A percentile compares a stretch with the other conserved stretches of the same genome.
Conservation (phyloP, 805 yeast species). For the Nakazawaea wyomingensis region DNA sequence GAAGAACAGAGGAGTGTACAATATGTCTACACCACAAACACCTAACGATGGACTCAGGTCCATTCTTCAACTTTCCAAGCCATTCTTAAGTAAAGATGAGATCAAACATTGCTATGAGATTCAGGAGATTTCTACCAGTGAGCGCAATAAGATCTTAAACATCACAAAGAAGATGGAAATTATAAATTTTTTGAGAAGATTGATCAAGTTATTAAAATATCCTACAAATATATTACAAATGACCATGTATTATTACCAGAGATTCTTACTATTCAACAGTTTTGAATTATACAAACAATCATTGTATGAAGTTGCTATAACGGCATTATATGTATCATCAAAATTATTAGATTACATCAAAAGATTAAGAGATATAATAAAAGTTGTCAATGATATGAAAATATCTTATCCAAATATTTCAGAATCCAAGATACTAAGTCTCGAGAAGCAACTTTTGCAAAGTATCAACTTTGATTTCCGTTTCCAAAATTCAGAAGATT, state of each 20-base stretch:
- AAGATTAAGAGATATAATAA: constrained; percentile 58
- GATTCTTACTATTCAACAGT: constrained; percentile 60
- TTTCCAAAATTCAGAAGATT: constrained; percentile 59
- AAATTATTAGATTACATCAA: constrained; percentile 84
- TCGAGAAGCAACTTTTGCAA: constrained; percentile 74
- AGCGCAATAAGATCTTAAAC: constrained; percentile 19
- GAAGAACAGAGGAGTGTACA: background rate
- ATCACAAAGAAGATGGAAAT: constrained; percentile 30
- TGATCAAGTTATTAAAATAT: constrained; percentile 50
- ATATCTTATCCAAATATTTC: constrained; percentile 40
- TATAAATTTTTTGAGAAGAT: constrained; percentile 47
- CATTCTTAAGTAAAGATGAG: constrained; percentile 25
- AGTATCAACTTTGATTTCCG: constrained; percentile 78
- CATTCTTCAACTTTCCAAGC: constrained; percentile 28
- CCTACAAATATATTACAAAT: constrained; percentile 69
- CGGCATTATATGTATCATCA: constrained; percentile 65
- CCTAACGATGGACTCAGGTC: background rate
- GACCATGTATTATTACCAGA: constrained; percentile 68
- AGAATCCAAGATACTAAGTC: constrained; percentile 45
- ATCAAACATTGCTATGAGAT: constrained; percentile 19
- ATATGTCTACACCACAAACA: constrained; percentile 5
- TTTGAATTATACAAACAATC: constrained; percentile 41
- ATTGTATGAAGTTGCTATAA: constrained; percentile 59
- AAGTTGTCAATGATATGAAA: constrained; percentile 37
- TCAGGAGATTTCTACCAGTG: constrained; percentile 16